Evolutionary conservation across 1,284 basidiomycete species (phyloP).

Genomic region (Xerocomus cyaneibrunnescens): DNA sequence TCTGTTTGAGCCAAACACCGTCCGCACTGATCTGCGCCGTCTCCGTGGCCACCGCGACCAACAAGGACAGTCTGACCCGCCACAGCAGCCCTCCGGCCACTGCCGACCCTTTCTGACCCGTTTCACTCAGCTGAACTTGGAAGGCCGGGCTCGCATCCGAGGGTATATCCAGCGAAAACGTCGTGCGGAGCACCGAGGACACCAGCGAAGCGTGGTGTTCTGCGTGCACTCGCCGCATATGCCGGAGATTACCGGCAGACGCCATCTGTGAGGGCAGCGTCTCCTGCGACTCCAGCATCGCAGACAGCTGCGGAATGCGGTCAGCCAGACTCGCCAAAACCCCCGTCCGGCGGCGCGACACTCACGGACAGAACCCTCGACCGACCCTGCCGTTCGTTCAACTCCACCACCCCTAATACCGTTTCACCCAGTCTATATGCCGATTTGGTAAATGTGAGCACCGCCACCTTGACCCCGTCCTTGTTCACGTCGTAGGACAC

Average conservation of each 20-base stretch:
- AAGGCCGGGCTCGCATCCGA: constrained; percentile 87
- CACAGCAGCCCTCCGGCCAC: constrained; percentile 75
- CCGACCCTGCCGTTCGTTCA: constrained; percentile 65
- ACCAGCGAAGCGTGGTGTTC: constrained; percentile 80
- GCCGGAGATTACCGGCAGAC: constrained; percentile 41
- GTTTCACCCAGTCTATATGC: constrained; percentile 90
- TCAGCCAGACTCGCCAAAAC: constrained; percentile 2
- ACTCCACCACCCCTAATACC: constrained; percentile 80
- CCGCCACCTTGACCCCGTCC: constrained; percentile 83
- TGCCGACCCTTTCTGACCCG: constrained; percentile 1
- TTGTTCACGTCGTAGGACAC: constrained; percentile 93
- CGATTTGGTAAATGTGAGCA: constrained; percentile 87
- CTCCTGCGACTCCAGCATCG: constrained; percentile 84
- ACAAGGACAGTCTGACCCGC: constrained; percentile 78
- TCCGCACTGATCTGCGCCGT: constrained; percentile 45
- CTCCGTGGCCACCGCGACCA: constrained; percentile 67
- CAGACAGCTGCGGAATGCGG: constrained; percentile 59
- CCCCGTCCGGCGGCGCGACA: neutral
- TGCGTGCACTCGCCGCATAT: constrained; percentile 71
- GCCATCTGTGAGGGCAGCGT: constrained; percentile 62
- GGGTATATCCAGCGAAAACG: constrained; percentile 88
- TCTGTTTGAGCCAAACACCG: constrained; percentile 53
- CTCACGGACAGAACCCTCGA: constrained; percentile 73
- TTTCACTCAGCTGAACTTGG: constrained; percentile 47
- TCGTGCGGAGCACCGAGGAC: constrained; percentile 66